phyloP scores from a whole-genome alignment of 768 basidiomycete species.

The Mycena vulgaris region DNA sequence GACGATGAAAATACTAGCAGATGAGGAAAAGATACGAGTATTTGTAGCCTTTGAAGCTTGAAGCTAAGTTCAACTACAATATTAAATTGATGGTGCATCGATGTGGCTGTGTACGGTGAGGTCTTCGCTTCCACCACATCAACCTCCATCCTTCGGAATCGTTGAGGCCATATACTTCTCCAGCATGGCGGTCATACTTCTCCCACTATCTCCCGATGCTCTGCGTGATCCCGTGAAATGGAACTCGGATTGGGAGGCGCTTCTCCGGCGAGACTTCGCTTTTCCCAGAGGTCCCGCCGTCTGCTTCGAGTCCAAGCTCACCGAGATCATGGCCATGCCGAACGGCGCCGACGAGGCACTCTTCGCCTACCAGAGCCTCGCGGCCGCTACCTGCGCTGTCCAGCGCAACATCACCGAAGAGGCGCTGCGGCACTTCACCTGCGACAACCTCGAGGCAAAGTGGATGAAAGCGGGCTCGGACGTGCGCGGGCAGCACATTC shows the following conservation, averaged over 20 bases:
- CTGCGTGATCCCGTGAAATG: slow-evolving; percentile 30
- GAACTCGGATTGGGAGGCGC: slow-evolving; percentile 32
- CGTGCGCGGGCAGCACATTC: slow-evolving; percentile 26
- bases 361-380: not conserved
- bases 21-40: no score
- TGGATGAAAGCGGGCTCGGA: slow-evolving; percentile 25
- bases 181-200: no score
- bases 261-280: not conserved
- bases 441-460: slow-evolving; percentile 14
- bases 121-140: no score
- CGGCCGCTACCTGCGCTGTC: slow-evolving; percentile 27
- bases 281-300: not conserved
- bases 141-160: no score
- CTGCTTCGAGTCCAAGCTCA: not conserved
- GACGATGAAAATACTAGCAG: no score
- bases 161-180: no score
- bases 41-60: no score
- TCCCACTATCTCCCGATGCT: slow-evolving; percentile 11
- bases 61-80: no score
- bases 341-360: not conserved
- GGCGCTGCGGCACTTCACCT: slow-evolving; percentile 19
- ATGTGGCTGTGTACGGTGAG: no score
- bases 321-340: not conserved
- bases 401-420: slow-evolving; percentile 25
- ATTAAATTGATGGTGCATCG: no score